phyloP scores from a whole-genome alignment of 1,284 basidiomycete species.

The Malassezia obtusa region DNA sequence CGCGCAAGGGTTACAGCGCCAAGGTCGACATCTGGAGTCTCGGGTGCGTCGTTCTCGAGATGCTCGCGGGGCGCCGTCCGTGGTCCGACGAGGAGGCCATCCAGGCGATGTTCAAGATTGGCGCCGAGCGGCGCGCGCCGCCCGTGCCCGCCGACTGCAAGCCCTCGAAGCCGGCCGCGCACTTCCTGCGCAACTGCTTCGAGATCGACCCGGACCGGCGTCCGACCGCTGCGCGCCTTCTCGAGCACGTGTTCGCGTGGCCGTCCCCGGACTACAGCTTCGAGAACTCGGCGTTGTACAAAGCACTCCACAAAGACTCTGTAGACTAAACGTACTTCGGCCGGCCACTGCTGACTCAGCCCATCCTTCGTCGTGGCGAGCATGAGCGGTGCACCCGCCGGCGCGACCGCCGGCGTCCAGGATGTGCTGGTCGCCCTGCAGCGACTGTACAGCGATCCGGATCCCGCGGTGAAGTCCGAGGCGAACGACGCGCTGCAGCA shows the following conservation, averaged over 20 bases:
- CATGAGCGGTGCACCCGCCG: constrained; percentile 12
- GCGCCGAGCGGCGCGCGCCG: constrained; percentile 69
- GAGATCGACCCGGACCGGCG: constrained; percentile 77
- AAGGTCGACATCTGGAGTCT: constrained; percentile 98
- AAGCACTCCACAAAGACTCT: constrained; percentile 11
- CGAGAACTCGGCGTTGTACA: constrained; percentile 26
- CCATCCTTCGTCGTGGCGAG: not conserved
- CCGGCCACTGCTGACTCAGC: not conserved
- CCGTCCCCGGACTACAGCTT: constrained; percentile 34
- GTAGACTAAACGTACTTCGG: not conserved
- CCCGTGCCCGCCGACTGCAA: constrained; percentile 75
- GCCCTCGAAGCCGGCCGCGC: constrained; percentile 65
- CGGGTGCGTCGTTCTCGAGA: constrained; percentile 92
- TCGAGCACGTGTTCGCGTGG: constrained; percentile 67
- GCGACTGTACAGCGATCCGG: constrained; percentile 57
- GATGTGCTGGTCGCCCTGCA: constrained; percentile 52
- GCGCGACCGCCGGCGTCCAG: constrained; percentile 22
- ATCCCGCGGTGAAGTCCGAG: constrained; percentile 68
- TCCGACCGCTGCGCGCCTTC: constrained; percentile 70
- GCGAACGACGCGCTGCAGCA: constrained; percentile 49
- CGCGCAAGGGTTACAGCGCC: constrained; percentile 71
- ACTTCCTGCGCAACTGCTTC: constrained; percentile 83
- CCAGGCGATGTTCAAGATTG: constrained; percentile 88
- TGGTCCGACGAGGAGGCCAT: constrained; percentile 83
- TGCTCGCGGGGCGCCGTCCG: constrained; percentile 89